phyloP scores from a whole-genome alignment of 495 filamentous ascomycete species.

The Penicillium desertorum region DNA sequence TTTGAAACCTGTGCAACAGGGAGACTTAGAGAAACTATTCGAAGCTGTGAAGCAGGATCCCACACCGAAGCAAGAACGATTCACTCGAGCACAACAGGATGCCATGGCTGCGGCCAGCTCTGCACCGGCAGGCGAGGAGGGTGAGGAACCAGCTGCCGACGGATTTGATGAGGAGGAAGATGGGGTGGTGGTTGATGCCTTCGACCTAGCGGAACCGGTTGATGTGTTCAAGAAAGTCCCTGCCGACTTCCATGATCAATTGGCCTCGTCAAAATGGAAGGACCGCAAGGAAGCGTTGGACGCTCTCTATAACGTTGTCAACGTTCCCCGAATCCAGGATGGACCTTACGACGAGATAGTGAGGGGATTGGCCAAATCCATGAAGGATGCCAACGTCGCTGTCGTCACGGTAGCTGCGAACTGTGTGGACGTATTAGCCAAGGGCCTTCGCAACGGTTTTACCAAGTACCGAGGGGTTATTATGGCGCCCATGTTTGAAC shows the following conservation, averaged over 20 bases:
- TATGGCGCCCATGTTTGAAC: constrained; percentile 85
- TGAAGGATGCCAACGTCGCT: constrained; percentile 98
- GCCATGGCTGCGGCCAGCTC: constrained; percentile 67
- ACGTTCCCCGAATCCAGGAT: constrained; percentile 91
- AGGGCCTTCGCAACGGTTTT: constrained; percentile 77
- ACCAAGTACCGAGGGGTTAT: constrained; percentile 75
- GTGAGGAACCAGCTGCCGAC: constrained; percentile 51
- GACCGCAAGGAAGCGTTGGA: constrained; percentile 95
- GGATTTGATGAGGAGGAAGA: constrained; percentile 68
- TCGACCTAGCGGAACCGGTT: constrained; percentile 88
- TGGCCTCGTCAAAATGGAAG: constrained; percentile 95
- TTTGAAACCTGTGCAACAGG: constrained; percentile 92
- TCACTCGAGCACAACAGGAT: constrained; percentile 87
- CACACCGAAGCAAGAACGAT: constrained; percentile 81
- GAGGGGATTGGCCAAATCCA: constrained; percentile 80
- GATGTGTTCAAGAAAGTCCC: constrained; percentile 85
- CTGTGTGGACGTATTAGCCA: constrained; percentile 89
- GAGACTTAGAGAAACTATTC: constrained; percentile 90
- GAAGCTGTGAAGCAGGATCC: constrained; percentile 88
- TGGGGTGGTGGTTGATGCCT: constrained; percentile 71
- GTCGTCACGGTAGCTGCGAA: constrained; percentile 93
- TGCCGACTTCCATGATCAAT: constrained; percentile 73
- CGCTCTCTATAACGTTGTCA: constrained; percentile 69
- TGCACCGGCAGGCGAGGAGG: constrained; percentile 54
- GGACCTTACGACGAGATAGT: constrained; percentile 83